Conservation (phyloP, 345 rosid species). For the Aethionema arabicum region DNA sequence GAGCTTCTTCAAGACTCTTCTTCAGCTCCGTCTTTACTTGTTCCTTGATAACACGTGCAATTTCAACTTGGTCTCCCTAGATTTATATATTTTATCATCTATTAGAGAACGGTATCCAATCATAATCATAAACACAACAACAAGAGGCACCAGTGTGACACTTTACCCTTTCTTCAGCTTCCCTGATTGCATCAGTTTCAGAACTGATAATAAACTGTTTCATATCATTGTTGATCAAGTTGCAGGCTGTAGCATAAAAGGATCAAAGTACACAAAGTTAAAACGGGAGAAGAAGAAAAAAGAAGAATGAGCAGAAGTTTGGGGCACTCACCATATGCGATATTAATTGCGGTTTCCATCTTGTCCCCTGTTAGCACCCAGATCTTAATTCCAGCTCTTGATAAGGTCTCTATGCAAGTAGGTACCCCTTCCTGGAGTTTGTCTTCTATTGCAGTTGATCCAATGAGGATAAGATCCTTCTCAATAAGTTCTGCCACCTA, state of each 20-base stretch:
- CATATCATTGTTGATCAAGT: slow-evolving; percentile 89
- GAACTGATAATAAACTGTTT: slow-evolving; percentile 89
- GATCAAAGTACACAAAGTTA: slow-evolving; percentile 14
- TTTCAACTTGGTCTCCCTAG: slow-evolving; percentile 89
- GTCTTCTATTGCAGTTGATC: slow-evolving; percentile 96
- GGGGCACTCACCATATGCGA: slow-evolving; percentile 75
- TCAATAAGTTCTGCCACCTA: slow-evolving; percentile 94
- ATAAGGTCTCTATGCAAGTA: slow-evolving; percentile 86
- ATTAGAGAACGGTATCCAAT: slow-evolving; percentile 5
- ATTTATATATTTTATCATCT: slow-evolving; percentile 10
- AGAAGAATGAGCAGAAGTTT: slow-evolving; percentile 7
- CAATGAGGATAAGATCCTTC: slow-evolving; percentile 82
- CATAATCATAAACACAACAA: not conserved
- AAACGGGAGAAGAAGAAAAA: slow-evolving; percentile 16
- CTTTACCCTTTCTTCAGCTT: slow-evolving; percentile 82
- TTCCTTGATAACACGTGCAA: slow-evolving; percentile 74
- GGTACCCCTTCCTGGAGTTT: slow-evolving; percentile 99
- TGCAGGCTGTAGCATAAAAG: slow-evolving; percentile 69
- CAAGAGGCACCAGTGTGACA: slow-evolving; percentile 9
- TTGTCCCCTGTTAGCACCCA: slow-evolving; percentile 99
- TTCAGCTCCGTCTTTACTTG: slow-evolving; percentile 72
- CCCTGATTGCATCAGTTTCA: slow-evolving; percentile 84
- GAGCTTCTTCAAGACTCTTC: slow-evolving; percentile 83
- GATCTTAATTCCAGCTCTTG: slow-evolving; percentile 95
- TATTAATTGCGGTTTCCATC: slow-evolving; percentile 97